Conservation (phyloP, 2,329 filamentous ascomycete species). For the Colletotrichum nymphaeae region DNA sequence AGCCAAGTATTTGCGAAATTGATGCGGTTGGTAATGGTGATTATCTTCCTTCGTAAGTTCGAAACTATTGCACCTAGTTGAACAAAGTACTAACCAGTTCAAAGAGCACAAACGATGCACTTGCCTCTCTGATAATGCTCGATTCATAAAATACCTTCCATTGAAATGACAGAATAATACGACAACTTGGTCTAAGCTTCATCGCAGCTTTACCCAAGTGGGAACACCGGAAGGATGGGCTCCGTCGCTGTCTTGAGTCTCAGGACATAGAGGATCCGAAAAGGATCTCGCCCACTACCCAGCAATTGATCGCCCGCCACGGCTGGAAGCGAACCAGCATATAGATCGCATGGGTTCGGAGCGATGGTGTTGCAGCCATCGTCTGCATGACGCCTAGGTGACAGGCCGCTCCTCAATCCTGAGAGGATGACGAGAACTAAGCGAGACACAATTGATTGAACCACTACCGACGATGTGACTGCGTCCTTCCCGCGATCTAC, state of each 20-base stretch:
- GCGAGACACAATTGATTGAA: not conserved
- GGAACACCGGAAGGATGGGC: not conserved
- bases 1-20: no score
- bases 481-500: not conserved
- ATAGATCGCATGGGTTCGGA: not conserved
- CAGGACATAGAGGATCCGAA: not conserved
- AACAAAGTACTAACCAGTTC: not conserved
- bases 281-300: not conserved
- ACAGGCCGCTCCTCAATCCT: not conserved
- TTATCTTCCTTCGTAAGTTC: not conserved
- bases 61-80: not conserved
- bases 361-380: not conserved
- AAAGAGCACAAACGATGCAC: not conserved
- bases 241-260: not conserved
- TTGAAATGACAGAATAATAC: not conserved
- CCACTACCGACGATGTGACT: not conserved
- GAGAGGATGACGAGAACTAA: not conserved
- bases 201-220: not conserved
- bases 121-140: not conserved
- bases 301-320: not conserved
- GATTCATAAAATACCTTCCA: not conserved
- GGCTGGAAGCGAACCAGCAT: not conserved
- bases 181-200: not conserved
- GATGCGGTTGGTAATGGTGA: no score
- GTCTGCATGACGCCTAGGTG: not conserved